Percentiles rank a stretch among this genome's conserved stretches.
These are phyloP conservation scores for Euphorbia pulcherrima DNA, from an alignment of 345 rosid species.

Conservation along the genomic window DNA sequence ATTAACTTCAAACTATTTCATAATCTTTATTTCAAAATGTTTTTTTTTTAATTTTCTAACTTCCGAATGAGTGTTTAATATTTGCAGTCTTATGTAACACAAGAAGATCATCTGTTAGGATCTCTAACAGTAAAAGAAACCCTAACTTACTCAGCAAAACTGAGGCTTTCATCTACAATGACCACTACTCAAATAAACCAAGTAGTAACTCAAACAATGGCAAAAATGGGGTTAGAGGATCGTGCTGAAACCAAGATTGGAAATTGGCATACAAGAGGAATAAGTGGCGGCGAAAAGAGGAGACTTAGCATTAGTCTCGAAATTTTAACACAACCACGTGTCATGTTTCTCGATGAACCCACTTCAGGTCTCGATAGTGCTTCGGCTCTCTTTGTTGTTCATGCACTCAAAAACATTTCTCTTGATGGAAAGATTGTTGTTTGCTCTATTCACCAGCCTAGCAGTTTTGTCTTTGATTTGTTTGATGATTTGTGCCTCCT, in stretches of 20 bases:
- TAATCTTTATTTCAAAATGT: neutral
- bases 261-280: constrained; percentile 38
- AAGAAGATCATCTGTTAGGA: constrained; percentile 24
- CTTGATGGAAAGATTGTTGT: constrained; percentile 38
- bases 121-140: constrained; percentile 37
- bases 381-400: constrained; percentile 33
- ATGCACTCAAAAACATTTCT: constrained; percentile 24
- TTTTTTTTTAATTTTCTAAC: neutral
- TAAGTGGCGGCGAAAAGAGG: constrained; percentile 39
- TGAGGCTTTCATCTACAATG: constrained; percentile 25
- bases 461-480: constrained; percentile 42
- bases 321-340: constrained; percentile 29
- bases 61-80: neutral
- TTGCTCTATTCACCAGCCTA: constrained; percentile 52
- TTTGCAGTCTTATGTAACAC: constrained; percentile 26
- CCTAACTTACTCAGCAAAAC: constrained; percentile 32
- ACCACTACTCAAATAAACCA: constrained; percentile 11
- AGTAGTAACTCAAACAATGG: constrained; percentile 23
- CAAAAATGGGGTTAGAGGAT: constrained; percentile 33
- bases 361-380: constrained; percentile 37
- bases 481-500: constrained; percentile 44
- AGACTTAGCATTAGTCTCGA: constrained; percentile 38
- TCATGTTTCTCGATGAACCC: constrained; percentile 45
- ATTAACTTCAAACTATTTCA: neutral
- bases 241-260: constrained; percentile 30